Evolutionary conservation across 805 yeast genomes (phyloP).

Genomic region (Saccharomycopsis javanensis): DNA sequence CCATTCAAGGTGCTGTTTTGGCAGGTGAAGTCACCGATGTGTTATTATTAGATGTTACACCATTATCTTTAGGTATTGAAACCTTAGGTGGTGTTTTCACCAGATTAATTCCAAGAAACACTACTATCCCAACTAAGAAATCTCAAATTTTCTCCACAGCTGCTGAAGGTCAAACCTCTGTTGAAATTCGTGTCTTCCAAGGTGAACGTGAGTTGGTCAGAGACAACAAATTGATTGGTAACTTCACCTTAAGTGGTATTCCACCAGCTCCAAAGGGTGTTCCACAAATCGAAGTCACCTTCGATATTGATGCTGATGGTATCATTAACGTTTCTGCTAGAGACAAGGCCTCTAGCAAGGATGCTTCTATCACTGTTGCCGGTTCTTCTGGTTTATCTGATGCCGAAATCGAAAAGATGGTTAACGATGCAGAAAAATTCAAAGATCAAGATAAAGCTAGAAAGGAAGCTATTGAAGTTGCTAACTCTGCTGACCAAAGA

Average conservation of each 20-base stretch:
- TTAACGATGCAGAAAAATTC: conserved; percentile 80
- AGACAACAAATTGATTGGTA: conserved; percentile 95
- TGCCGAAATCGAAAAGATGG: conserved; percentile 84
- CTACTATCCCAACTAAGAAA: conserved; percentile 94
- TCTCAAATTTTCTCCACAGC: conserved; percentile 95
- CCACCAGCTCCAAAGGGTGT: conserved; percentile 95
- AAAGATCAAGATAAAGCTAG: conserved; percentile 82
- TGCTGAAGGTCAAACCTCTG: conserved; percentile 92
- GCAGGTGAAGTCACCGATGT: conserved; percentile 94
- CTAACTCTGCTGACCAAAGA: conserved; percentile 77
- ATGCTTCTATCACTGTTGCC: conserved; percentile 90
- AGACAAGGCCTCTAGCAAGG: conserved; percentile 89
- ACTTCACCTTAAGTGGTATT: conserved; percentile 89
- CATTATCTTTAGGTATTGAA: conserved; percentile 90
- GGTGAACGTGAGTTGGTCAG: conserved; percentile 98
- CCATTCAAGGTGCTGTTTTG: conserved; percentile 93
- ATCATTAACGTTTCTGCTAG: conserved; percentile 91
- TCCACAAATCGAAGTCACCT: conserved; percentile 88
- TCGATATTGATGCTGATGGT: conserved; percentile 96
- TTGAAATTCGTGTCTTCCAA: conserved; percentile 96
- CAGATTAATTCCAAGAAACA: conserved; percentile 81
- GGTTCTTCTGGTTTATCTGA: conserved; percentile 92
- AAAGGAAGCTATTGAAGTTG: conserved; percentile 73
- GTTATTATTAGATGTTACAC: conserved; percentile 79
- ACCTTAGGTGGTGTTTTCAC: conserved; percentile 98